Evolutionary conservation across 2,329 filamentous ascomycete genomes (phyloP), one percentile per base, ranked within the genome.

Genomic region (Alternaria solani): DNA sequence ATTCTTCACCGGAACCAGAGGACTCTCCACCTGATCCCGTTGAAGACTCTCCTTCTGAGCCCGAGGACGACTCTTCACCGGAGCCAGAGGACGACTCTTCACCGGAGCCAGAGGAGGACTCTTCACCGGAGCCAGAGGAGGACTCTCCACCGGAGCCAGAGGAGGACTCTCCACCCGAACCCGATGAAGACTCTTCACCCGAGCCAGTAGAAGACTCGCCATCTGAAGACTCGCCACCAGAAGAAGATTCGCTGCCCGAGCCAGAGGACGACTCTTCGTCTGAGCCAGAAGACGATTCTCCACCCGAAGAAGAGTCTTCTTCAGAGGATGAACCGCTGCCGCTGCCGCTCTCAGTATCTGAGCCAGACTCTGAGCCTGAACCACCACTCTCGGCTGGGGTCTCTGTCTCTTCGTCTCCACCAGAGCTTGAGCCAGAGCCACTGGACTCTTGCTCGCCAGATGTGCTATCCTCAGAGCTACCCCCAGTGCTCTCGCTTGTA

Each of bases 341-440:
- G 20, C 46, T 8, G 5, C 28, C 46, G 28, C 46, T 48, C 28
- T 38, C 36, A 6, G 43, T 39, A 30, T 25, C 32, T 1, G 48
- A 53, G 23, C 16, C 55, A 18, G 28, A 38, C 12, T 36, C 43
- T 6, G 57, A 57, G 9, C n/a, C 20, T 8, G 54, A 39, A 41
- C 18, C 34, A 20, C 43, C 20, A 42, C 20, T 20, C 39, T 42
- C 12, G 16, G 39, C 11, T 42, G 20, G 39, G 16, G 12, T 16
- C 6, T 42, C 12, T 25, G 39, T 6, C 20, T 25, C 20, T 16
- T 25, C 20, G 28, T 38, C 57, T 36, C 47, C 52, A 14, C 46
- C 20, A 49, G 48, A 57, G 30, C 54, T 28, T 16, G 61, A 57
- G 26, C 26, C 52, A 3, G 41, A 43, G 47, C 20, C 44, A 7